Base-by-base conservation (phyloP, 148 eudicot genomes). In the Rhododendron simsii region DNA sequence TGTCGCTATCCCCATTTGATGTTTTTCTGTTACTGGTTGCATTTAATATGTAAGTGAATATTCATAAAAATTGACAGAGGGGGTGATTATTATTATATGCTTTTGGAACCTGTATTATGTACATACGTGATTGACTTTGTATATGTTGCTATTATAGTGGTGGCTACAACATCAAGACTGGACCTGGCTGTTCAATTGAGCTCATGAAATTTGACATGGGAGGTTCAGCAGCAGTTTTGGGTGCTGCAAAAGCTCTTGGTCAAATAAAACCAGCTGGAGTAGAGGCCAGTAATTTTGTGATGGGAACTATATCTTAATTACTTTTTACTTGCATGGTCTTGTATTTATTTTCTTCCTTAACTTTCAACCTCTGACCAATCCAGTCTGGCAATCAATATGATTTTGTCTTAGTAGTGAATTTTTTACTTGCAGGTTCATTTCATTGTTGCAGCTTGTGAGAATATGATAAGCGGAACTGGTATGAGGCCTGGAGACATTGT, bases 401-500 rank as follows among this genome's bases (percentile, higher is more conserved):
- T 51, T 84, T 75, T 37, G 81, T 15, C 7, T 87, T n/a, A 80
- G 12, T 21, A 23, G 44, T 7, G 7, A 8, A 35, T 78, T 33
- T 84, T 81, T 35, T 61, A 20, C 63, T 80, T 93, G 92, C 91
- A 98, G 99, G 99, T 95, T 89, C 98, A 97, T 90, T 98, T 98
- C 89, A 92, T 98, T 83, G 96, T 95, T 88, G 99, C 99, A 78
- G 98, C 99, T 78, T 98, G 99, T 90, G 99, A 98, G 88, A 98
- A 98, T 88, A 95, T 98, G 99, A 94, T 98, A 67, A 98, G 99
- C 87, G 98, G 99, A 87, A 94, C 99, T 83, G 99, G 98, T 78
- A 95, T 98, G 98, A 92, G 99, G 87, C 99, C 99, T 87, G 99
- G 99, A 89, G 99, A 98, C 65, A 79, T 98, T 81, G 81, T 98